Percentiles rank a stretch among this genome's conserved stretches.
Conservation (phyloP, 2,329 filamentous ascomycete species). For the Lachnellula occidentalis region DNA sequence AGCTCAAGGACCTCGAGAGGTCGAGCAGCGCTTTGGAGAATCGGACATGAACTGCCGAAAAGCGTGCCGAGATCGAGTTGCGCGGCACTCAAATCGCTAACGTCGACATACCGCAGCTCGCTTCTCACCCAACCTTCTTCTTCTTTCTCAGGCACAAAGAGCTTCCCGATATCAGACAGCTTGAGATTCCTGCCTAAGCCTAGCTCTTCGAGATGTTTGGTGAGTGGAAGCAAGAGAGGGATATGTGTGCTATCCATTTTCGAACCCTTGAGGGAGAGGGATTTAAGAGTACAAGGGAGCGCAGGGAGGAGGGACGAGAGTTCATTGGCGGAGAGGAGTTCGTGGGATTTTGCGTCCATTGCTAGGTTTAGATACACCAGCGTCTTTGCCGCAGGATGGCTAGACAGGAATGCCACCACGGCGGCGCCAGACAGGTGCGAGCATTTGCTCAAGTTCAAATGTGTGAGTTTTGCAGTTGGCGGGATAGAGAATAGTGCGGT, state of each 20-base stretch:
- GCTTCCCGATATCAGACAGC: slow-evolving; percentile 49
- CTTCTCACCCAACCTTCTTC: slow-evolving; percentile 30
- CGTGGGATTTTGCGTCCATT: slow-evolving; percentile 65
- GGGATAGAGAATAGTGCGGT: slow-evolving; percentile 66
- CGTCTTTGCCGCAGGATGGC: slow-evolving; percentile 62
- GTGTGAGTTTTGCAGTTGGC: slow-evolving; percentile 64
- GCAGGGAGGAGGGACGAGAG: slow-evolving; percentile 58
- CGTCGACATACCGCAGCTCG: slow-evolving; percentile 67
- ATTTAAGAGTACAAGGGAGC: slow-evolving; percentile 63
- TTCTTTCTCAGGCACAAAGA: slow-evolving; percentile 25
- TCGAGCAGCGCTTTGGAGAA: slow-evolving; percentile 55
- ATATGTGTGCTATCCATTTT: slow-evolving; percentile 63
- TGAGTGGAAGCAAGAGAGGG: slow-evolving; percentile 56
- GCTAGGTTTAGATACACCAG: slow-evolving; percentile 70
- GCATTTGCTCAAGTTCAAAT: slow-evolving; percentile 75
- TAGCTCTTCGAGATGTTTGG: slow-evolving; percentile 71
- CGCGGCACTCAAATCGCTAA: slow-evolving; percentile 62
- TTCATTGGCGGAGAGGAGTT: slow-evolving; percentile 62
- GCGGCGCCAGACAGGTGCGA: slow-evolving; percentile 59
- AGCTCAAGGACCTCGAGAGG: slow-evolving; percentile 76
- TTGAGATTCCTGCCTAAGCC: slow-evolving; percentile 64
- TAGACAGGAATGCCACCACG: slow-evolving; percentile 65
- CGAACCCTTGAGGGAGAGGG: slow-evolving; percentile 70
- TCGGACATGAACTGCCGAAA: slow-evolving; percentile 44
- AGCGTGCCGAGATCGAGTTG: slow-evolving; percentile 53